Evolutionary conservation across 2,329 filamentous ascomycete species (phyloP).

Genomic region (Cercospora zeina): DNA sequence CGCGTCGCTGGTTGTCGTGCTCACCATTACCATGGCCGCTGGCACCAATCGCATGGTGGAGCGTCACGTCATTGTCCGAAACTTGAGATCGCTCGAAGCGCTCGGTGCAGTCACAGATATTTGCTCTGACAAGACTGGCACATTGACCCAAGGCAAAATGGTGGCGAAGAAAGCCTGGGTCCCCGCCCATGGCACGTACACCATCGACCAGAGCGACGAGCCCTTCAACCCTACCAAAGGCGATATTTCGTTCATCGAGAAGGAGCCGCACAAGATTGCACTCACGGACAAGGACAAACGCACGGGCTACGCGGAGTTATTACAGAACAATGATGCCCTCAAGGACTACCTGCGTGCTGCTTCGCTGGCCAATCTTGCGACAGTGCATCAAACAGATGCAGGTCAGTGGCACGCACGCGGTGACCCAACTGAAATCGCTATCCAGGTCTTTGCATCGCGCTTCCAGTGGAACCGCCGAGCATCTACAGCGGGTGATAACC

Average conservation of each 20-base stretch:
- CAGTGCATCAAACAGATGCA: conserved; percentile 58
- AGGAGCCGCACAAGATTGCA: conserved; percentile 31
- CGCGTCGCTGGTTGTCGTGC: conserved; percentile 48
- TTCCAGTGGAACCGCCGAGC: conserved; percentile 49
- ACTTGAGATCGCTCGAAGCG: conserved; percentile 65
- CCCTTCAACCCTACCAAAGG: conserved; percentile 63
- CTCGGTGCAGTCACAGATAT: conserved; percentile 66
- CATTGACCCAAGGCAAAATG: conserved; percentile 60
- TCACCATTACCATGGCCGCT: conserved; percentile 51
- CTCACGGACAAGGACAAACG: conserved; percentile 24
- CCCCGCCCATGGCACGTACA: conserved; percentile 61
- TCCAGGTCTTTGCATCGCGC: conserved; percentile 70
- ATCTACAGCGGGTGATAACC: conserved; percentile 34
- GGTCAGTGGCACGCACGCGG: conserved; percentile 64
- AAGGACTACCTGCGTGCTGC: conserved; percentile 60
- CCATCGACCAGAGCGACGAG: conserved; percentile 58
- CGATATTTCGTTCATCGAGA: conserved; percentile 52
- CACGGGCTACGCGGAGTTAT: conserved; percentile 35
- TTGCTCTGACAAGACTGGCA: conserved; percentile 70
- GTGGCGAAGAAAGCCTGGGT: conserved; percentile 64
- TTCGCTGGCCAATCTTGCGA: conserved; percentile 65
- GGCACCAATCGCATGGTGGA: conserved; percentile 65
- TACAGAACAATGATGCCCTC: conserved; percentile 52
- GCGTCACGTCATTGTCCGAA: conserved; percentile 65
- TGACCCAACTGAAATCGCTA: conserved; percentile 71